phyloP scores from a whole-genome alignment of 345 rosid genomes.

The Lenwebbia sp. region DNA sequence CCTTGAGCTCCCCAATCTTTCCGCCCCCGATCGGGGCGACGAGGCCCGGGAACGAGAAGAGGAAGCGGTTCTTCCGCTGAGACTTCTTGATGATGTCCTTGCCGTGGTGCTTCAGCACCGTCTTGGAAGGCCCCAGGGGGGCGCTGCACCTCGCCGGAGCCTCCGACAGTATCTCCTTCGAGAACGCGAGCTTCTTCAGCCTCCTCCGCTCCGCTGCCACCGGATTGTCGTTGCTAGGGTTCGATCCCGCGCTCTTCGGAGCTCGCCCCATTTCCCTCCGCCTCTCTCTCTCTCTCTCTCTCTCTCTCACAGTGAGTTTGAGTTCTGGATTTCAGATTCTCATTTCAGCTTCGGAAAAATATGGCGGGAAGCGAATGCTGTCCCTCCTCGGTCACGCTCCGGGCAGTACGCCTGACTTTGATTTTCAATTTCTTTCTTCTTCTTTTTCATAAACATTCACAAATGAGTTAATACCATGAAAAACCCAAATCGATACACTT shows the following conservation, averaged over 20 bases:
- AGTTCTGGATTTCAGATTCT: neutral
- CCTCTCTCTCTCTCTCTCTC: neutral
- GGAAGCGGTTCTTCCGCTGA: constrained; percentile 63
- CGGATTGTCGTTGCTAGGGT: constrained; percentile 6
- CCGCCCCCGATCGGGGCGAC: constrained; percentile 60
- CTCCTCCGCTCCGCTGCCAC: constrained; percentile 33
- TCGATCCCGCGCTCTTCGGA: neutral
- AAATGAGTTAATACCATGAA: too few species aligned
- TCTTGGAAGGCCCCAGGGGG: constrained; percentile 47
- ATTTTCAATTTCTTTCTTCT: neutral
- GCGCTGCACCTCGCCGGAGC: constrained; percentile 23
- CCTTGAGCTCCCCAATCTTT: constrained; percentile 74
- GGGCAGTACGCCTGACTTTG: neutral
- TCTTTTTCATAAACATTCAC: too few species aligned
- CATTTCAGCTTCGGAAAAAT: neutral
- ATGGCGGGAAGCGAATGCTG: neutral
- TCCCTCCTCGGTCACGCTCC: neutral
- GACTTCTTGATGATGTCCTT: constrained; percentile 69
- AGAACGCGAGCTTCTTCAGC: constrained; percentile 42
- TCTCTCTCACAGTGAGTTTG: neutral
- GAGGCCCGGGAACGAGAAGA: constrained; percentile 72
- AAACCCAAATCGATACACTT: too few species aligned
- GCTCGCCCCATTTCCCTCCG: neutral
- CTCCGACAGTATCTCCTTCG: constrained; percentile 32
- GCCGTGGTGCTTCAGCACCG: constrained; percentile 67